These are phyloP conservation scores for Quercus ilex DNA, from an alignment of 306 rosid species.

Conservation along the genomic window DNA sequence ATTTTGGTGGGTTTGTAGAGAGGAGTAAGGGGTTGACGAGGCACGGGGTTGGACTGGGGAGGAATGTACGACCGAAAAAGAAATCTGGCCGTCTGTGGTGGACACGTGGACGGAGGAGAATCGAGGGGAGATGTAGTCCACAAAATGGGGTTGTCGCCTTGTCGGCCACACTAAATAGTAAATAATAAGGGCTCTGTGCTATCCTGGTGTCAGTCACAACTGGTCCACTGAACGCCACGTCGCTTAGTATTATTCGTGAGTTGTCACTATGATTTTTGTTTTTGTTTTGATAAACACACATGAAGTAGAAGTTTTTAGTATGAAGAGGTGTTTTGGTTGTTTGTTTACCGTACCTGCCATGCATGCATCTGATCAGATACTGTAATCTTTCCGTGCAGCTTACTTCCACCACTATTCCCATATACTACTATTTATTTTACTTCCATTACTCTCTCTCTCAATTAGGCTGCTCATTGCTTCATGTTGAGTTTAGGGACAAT, in stretches of 20 bases:
- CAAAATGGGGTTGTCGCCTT: slow-evolving; percentile 36
- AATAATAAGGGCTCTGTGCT: neutral
- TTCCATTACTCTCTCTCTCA: too few relatives aligned
- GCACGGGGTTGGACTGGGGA: neutral
- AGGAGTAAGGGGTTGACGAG: neutral
- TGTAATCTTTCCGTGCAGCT: too few relatives aligned
- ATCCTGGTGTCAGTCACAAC: neutral
- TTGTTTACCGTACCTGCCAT: slow-evolving; percentile 16
- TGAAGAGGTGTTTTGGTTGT: neutral
- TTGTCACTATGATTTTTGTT: slow-evolving; percentile 4
- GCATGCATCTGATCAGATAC: neutral
- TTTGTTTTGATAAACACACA: neutral
- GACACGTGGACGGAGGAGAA: slow-evolving; percentile 48
- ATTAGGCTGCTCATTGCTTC: too few relatives aligned
- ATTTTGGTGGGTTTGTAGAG: neutral
- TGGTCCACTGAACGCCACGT: slow-evolving; percentile 54
- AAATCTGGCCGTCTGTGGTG: slow-evolving; percentile 4
- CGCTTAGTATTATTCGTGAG: neutral
- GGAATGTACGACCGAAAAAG: slow-evolving; percentile 19
- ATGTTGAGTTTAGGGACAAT: too few relatives aligned
- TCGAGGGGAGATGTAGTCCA: slow-evolving; percentile 25
- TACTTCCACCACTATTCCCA: too few relatives aligned
- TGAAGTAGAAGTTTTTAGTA: too few relatives aligned
- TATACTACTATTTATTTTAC: too few relatives aligned
- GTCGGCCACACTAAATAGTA: slow-evolving; percentile 54